Base-by-base conservation (phyloP, 1,284 basidiomycete species). In the Butyriboletus appendiculatus region DNA sequence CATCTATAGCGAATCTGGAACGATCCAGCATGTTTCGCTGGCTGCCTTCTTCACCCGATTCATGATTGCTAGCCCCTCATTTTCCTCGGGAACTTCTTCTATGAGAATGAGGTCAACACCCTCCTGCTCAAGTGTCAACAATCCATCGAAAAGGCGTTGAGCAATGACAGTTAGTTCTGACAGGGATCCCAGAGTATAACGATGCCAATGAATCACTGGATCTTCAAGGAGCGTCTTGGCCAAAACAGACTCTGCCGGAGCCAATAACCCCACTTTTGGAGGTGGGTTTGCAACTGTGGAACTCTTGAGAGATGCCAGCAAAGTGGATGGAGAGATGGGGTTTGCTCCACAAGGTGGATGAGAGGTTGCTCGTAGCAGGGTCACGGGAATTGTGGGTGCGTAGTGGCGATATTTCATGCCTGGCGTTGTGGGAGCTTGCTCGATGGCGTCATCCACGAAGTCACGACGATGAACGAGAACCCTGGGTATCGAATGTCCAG, bases 331-430 rank as follows among this genome's bases (percentile, higher is more conserved):
- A 3, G 75, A 62, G 5, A 70, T 60, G 10, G 69, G 53, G 24
- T 65, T 55, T 16, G 61, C 55, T 10, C 66, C 73, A 10, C 55
- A 37, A 7, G 81, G 75, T 39, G 77, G 76, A 30, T 64, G 50
- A 18, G 78, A 72, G 52, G 72, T 62, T 50, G 87, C 85, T 53
- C 83, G 76, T 28, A 96, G 74, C 8, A 97, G 78, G 26, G 83
- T 84, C 20, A 96, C 90, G 3, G 94, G 92, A 12, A 94, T 85
- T 1, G 85, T 77, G 1, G 96, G 96, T 26, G 95, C 92, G 70
- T 99, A 99, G 75, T 99, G 97, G 48, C 91, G 83, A 71, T 99
- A 99, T 75, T 99, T 99, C 96, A 98, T 98, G n/a, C 97, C 97
- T 0, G 97, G 97, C 0, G 97, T 99, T 1, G 94, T 96, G 2